phyloP scores from a whole-genome alignment of 305 asterid genomes.

The Petunia hybrid region DNA sequence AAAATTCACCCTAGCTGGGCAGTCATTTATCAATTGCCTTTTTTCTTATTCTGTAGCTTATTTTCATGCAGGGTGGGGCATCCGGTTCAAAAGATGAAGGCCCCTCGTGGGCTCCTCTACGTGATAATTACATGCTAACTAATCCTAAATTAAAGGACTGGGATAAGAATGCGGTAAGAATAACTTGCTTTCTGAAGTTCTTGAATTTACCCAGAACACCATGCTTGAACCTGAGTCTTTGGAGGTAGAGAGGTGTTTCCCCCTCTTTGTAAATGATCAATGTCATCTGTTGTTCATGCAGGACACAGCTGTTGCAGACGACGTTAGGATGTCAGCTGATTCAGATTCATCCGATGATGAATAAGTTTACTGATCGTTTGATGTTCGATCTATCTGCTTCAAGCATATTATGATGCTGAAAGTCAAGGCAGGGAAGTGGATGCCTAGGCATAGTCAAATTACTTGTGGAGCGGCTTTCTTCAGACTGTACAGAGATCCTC shows the following conservation, averaged over 20 bases:
- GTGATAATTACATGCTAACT: conserved; percentile 85
- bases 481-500: conserved; percentile 19
- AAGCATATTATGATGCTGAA: not conserved
- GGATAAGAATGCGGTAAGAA: conserved; percentile 79
- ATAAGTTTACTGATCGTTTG: conserved; percentile 31
- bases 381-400: conserved; percentile 24
- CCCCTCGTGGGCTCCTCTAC: conserved; percentile 85
- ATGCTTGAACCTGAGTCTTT: not conserved
- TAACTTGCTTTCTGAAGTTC: not conserved
- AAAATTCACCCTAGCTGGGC: not conserved
- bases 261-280: not conserved
- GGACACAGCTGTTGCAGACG: conserved; percentile 56
- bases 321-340: conserved; percentile 52
- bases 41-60: conserved; percentile 1
- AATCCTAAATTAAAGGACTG: conserved; percentile 83
- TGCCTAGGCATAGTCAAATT: conserved; percentile 10
- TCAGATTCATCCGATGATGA: conserved; percentile 67
- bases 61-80: conserved; percentile 55
- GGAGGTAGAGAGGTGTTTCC: not conserved
- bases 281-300: conserved; percentile 31
- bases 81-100: conserved; percentile 57
- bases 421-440: not conserved
- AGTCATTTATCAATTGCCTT: not conserved
- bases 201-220: not conserved
- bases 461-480: conserved; percentile 5